Conservation (phyloP, 1,284 basidiomycete species). For the Bondarzewia mesenterica region DNA sequence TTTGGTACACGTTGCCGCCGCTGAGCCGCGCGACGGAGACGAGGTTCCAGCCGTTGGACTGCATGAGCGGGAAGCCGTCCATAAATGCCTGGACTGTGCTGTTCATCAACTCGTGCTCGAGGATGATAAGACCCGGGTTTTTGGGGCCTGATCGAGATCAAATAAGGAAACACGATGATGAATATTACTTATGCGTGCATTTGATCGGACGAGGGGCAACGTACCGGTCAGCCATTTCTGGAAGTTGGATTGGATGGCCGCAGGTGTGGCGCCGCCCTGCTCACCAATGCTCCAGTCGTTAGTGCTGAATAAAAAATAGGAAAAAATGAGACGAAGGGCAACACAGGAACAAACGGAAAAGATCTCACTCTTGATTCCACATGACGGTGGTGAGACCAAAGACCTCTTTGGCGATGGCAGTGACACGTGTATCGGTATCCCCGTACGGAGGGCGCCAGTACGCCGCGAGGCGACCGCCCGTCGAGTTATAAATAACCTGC, state of each 20-base stretch:
- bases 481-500: slow-evolving; percentile 75
- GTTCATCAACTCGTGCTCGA: slow-evolving; percentile 75
- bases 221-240: slow-evolving; percentile 42
- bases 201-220: too few relatives aligned
- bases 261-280: slow-evolving; percentile 26
- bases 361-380: slow-evolving; percentile 72
- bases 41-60: slow-evolving; percentile 59
- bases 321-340: background rate
- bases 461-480: slow-evolving; percentile 62
- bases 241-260: slow-evolving; percentile 38
- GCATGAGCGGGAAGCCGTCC: slow-evolving; percentile 56
- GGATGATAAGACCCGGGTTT: slow-evolving; percentile 65
- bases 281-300: slow-evolving; percentile 54
- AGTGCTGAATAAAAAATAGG: slow-evolving; percentile 33
- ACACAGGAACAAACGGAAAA: background rate
- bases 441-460: slow-evolving; percentile 79
- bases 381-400: slow-evolving; percentile 65
- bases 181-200: background rate
- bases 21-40: slow-evolving; percentile 44
- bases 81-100: slow-evolving; percentile 64
- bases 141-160: slow-evolving; percentile 42
- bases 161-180: background rate
- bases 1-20: slow-evolving; percentile 18
- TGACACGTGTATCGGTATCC: slow-evolving; percentile 67
- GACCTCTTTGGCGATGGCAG: slow-evolving; percentile 65